A percentile compares a stretch with the other conserved stretches of the same genome.
Evolutionary conservation across 176 grass and related monocot genomes (phyloP).

Genomic region (Hyparrhenia diplandra): DNA sequence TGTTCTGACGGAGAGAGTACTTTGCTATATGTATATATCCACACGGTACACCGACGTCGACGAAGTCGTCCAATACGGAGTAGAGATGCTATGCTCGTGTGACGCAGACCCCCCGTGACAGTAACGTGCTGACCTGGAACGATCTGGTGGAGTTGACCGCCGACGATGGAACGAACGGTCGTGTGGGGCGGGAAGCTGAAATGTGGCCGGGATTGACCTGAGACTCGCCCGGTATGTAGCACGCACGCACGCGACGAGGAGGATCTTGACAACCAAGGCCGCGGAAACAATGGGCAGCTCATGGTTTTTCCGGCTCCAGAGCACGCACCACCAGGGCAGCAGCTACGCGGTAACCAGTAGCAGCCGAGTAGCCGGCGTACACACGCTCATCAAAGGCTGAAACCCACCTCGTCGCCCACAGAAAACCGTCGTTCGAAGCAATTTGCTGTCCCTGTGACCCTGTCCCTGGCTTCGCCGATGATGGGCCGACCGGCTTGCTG

Average conservation of each 20-base stretch:
- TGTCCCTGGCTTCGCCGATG: background rate
- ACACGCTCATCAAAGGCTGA: background rate
- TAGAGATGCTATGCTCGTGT: background rate
- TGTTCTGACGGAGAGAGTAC: background rate
- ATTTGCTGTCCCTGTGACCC: background rate
- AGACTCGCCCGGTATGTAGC: background rate
- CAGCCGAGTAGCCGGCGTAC: background rate
- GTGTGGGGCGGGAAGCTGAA: background rate
- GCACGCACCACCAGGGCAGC: background rate
- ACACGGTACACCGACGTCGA: background rate
- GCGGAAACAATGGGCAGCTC: constrained; percentile 1
- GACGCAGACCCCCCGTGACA: background rate
- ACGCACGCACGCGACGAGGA: background rate
- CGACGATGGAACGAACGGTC: background rate
- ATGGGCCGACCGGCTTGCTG: background rate
- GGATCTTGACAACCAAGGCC: background rate
- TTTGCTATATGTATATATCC: background rate
- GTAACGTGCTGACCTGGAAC: background rate
- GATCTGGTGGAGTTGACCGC: background rate
- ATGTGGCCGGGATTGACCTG: background rate
- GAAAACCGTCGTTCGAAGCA: background rate
- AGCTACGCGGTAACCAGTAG: too few species aligned
- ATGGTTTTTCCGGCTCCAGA: background rate
- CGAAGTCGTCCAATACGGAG: background rate
- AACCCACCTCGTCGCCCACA: constrained; percentile 3